phyloP scores from a whole-genome alignment of 2,329 filamentous ascomycete genomes.

The Claviceps spartinae region DNA sequence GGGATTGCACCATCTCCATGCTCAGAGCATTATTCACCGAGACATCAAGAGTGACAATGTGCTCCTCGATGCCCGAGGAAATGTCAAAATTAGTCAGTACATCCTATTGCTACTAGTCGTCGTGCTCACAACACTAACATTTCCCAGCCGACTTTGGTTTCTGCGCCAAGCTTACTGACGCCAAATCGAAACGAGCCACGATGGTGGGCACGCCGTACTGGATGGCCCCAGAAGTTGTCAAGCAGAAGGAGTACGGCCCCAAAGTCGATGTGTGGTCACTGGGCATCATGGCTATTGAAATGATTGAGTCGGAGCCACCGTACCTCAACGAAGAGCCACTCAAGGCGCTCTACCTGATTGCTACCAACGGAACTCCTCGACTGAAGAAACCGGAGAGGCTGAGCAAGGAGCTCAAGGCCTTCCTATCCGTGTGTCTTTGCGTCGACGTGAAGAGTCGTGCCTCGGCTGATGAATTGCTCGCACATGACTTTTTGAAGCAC shows the following conservation, averaged over 20 bases:
- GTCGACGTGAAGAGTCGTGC: conserved; percentile 93
- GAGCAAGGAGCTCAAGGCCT: conserved; percentile 94
- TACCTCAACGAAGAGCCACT: conserved; percentile 97
- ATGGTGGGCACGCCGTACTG: conserved; percentile 99
- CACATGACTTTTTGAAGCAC: conserved; percentile 87
- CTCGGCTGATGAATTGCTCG: conserved; percentile 76
- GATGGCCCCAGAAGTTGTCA: conserved; percentile 99
- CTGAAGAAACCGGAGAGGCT: conserved; percentile 98
- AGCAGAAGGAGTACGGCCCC: conserved; percentile 96
- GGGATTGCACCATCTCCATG: conserved; percentile 85
- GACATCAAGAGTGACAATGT: conserved; percentile 99
- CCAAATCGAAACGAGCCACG: conserved; percentile 91
- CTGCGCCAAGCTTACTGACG: conserved; percentile 94
- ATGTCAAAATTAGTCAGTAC: conserved; percentile 89
- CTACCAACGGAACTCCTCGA: conserved; percentile 90
- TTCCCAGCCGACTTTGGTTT: conserved; percentile 90
- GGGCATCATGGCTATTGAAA: conserved; percentile 99
- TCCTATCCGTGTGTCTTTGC: conserved; percentile 89
- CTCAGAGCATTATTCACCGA: conserved; percentile 93
- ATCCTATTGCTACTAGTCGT: not conserved
- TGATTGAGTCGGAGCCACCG: conserved; percentile 97
- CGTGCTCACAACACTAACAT: conserved; percentile 18
- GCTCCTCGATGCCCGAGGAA: conserved; percentile 80
- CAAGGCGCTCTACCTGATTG: conserved; percentile 93
- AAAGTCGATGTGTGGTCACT: conserved; percentile 99